These are phyloP conservation scores for Boeremia exigua DNA, from an alignment of 2,329 filamentous ascomycete species.

Conservation along the genomic window DNA sequence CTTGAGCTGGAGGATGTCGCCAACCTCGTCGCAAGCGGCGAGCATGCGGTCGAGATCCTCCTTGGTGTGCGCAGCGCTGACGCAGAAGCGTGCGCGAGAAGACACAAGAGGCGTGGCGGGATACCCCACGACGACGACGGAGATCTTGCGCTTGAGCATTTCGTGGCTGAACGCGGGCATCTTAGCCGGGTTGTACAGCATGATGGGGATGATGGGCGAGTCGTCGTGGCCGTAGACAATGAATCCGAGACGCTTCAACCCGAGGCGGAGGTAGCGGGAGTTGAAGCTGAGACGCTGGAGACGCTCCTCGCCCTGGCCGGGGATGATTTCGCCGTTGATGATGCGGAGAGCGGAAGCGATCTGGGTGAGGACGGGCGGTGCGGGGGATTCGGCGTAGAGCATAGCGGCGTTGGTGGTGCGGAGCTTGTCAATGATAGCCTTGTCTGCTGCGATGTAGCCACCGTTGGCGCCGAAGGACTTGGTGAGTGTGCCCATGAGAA, in stretches of 20 bases:
- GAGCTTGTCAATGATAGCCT: conserved; percentile 90
- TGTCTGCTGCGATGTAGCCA: conserved; percentile 90
- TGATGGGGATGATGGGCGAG: conserved; percentile 91
- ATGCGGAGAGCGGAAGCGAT: conserved; percentile 86
- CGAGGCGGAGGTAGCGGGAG: conserved; percentile 95
- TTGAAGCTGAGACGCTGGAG: conserved; percentile 97
- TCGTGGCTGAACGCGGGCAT: conserved; percentile 98
- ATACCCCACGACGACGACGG: conserved; percentile 95
- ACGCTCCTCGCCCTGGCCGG: conserved; percentile 93
- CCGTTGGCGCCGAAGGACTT: conserved; percentile 99
- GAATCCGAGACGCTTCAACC: conserved; percentile 93
- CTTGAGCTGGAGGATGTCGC: conserved; percentile 90
- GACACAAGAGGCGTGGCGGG: conserved; percentile 95
- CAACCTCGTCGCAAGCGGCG: conserved; percentile 88
- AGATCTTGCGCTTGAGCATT: conserved; percentile 97
- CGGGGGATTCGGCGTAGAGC: conserved; percentile 84
- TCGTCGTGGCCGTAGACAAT: conserved; percentile 98
- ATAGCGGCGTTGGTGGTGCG: conserved; percentile 84
- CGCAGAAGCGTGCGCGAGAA: conserved; percentile 92
- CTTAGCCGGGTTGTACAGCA: conserved; percentile 98
- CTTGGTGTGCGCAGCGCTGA: conserved; percentile 96
- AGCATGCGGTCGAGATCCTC: conserved; percentile 93
- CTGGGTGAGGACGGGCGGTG: conserved; percentile 87
- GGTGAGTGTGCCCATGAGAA: conserved; percentile 97
- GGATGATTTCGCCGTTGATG: conserved; percentile 85